Percentiles rank a stretch among this genome's conserved stretches.
Conservation (phyloP, 2,329 filamentous ascomycete species). For the Cercospora sp. region DNA sequence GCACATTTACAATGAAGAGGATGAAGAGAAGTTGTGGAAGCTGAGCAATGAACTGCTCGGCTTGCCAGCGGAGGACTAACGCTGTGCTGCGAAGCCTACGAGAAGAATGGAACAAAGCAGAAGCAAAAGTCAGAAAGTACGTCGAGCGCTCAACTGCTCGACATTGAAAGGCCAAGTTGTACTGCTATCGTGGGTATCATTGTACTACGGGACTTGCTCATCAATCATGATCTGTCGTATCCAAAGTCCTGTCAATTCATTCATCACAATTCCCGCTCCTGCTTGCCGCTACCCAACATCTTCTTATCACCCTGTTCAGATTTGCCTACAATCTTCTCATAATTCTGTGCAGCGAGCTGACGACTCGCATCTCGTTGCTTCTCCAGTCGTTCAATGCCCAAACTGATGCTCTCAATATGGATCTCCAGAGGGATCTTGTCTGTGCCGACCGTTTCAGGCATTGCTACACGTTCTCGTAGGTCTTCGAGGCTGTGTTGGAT, state of each 20-base stretch:
- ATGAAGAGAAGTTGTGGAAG: conserved; percentile 48
- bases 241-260: background rate
- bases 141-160: background rate
- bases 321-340: conserved; percentile 29
- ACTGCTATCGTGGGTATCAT: conserved; percentile 17
- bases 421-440: conserved; percentile 64
- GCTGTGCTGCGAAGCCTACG: background rate
- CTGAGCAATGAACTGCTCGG: conserved; percentile 39
- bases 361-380: conserved; percentile 56
- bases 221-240: conserved; percentile 13
- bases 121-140: background rate
- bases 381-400: conserved; percentile 71
- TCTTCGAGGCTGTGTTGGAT: conserved; percentile 72
- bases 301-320: conserved; percentile 25
- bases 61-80: conserved; percentile 17
- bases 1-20: conserved; percentile 43
- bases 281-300: conserved; percentile 25
- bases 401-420: conserved; percentile 73
- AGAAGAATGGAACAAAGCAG: background rate
- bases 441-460: conserved; percentile 61
- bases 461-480: conserved; percentile 67
- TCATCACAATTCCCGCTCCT: conserved; percentile 21
- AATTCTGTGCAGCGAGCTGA: conserved; percentile 33
- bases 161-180: background rate
- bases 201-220: conserved; percentile 7